These are phyloP conservation scores for Anethum foeniculum DNA, from an alignment of 140 eudicot species.

Conservation along the genomic window DNA sequence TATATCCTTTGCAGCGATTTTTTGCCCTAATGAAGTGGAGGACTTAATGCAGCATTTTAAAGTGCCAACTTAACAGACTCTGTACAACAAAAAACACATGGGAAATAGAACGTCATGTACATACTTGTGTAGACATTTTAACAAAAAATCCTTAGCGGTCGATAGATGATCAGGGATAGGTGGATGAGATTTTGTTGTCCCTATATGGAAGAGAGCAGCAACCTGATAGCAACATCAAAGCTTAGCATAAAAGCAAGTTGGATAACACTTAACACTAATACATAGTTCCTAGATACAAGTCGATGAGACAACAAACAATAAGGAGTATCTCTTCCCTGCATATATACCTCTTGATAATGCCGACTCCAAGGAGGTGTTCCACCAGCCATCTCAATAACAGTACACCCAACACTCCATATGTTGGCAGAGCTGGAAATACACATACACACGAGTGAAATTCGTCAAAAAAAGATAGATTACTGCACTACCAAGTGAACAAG, in stretches of 20 bases:
- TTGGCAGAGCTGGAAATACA: constrained; percentile 62
- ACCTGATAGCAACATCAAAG: constrained; percentile 41
- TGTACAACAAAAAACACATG: constrained; percentile 6
- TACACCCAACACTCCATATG: constrained; percentile 98
- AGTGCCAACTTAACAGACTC: background rate
- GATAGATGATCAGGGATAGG: constrained; percentile 98
- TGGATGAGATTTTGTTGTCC: constrained; percentile 94
- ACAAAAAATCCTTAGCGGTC: constrained; percentile 74
- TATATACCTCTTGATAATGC: constrained; percentile 83
- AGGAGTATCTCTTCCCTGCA: background rate
- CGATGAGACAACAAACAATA: background rate
- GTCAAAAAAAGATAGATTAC: background rate
- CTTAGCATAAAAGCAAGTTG: constrained; percentile 8
- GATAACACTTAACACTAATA: background rate
- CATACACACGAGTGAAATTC: constrained; percentile 3
- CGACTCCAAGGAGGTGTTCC: constrained; percentile 99
- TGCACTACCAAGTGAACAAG: background rate
- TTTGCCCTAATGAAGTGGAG: background rate
- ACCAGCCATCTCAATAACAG: constrained; percentile 94
- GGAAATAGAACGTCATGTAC: background rate
- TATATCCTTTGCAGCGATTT: background rate
- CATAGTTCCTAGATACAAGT: constrained; percentile 1
- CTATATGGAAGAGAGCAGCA: constrained; percentile 91
- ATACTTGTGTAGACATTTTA: constrained; percentile 88
- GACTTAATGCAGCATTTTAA: background rate